phyloP scores from a whole-genome alignment of 306 rosid species.

The Alnus rubra region DNA sequence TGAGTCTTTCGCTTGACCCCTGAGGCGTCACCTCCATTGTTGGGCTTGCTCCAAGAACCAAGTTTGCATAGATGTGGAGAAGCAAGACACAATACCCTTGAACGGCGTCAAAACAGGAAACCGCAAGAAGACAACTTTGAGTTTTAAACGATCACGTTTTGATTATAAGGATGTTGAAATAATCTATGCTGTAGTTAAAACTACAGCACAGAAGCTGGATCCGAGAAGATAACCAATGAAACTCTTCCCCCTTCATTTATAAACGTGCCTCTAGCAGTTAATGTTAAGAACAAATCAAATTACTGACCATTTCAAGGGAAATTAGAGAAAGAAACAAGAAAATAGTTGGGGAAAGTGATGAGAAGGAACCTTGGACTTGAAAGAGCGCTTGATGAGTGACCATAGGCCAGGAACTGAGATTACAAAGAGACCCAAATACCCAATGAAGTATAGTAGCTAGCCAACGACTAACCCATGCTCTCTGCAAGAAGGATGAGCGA shows the following conservation, averaged over 20 bases:
- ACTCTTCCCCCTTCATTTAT: not conserved
- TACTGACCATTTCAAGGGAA: not conserved
- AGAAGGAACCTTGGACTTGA: constrained; percentile 72
- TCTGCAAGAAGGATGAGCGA: constrained; percentile 47
- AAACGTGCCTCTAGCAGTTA: not conserved
- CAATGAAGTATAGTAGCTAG: constrained; percentile 90
- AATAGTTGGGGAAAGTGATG: not conserved
- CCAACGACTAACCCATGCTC: constrained; percentile 63
- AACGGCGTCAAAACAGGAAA: too few relatives aligned
- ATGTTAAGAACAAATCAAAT: not conserved
- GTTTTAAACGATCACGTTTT: too few relatives aligned
- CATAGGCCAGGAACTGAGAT: constrained; percentile 93
- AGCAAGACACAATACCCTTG: too few relatives aligned
- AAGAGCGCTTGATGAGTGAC: constrained; percentile 98
- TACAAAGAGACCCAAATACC: constrained; percentile 95
- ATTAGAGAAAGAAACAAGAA: not conserved
- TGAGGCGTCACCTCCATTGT: too few relatives aligned
- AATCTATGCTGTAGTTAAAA: too few relatives aligned
- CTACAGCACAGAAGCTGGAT: too few relatives aligned
- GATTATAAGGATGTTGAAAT: too few relatives aligned
- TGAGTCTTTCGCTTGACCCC: too few relatives aligned
- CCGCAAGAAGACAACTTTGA: too few relatives aligned
- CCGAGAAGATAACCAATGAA: too few relatives aligned
- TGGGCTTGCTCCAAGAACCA: too few relatives aligned
- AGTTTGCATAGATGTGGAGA: too few relatives aligned